phyloP scores from a whole-genome alignment of 2,329 filamentous ascomycete genomes.

The Ceratocystis huliohia region DNA sequence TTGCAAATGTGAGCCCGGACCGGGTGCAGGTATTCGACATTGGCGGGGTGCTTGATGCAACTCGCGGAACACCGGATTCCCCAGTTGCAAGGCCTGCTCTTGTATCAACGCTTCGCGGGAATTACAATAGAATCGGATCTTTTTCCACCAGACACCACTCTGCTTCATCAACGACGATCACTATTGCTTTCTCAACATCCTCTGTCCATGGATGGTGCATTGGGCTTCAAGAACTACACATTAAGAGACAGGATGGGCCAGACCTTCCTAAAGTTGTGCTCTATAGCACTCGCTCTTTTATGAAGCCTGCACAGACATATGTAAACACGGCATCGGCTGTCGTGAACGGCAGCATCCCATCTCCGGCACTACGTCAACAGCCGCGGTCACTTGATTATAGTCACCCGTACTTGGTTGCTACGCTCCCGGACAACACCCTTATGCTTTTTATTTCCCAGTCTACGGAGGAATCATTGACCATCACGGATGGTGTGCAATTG shows the following conservation, averaged over 20 bases:
- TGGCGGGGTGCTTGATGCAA: not conserved
- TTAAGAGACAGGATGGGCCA: constrained; percentile 29
- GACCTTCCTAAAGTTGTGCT: not conserved
- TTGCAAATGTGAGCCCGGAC: not conserved
- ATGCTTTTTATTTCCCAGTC: constrained; percentile 72
- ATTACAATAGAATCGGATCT: not conserved
- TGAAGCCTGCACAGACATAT: not conserved
- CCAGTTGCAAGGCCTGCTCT: not conserved
- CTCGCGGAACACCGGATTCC: not conserved
- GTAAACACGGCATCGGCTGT: not conserved
- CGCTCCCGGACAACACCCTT: constrained; percentile 77
- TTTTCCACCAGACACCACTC: constrained; percentile 28
- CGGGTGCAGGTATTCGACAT: not conserved
- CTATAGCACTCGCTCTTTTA: not conserved
- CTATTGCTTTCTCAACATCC: constrained; percentile 74
- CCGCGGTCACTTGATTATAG: constrained; percentile 55
- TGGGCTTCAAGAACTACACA: constrained; percentile 77
- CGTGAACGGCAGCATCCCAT: no score
- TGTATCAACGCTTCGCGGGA: not conserved
- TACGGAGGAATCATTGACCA: constrained; percentile 49
- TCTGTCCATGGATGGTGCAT: constrained; percentile 74
- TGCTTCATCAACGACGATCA: constrained; percentile 54
- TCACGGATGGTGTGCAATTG: constrained; percentile 61
- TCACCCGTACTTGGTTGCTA: constrained; percentile 76
- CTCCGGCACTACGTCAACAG: constrained; percentile 24